phyloP scores from a whole-genome alignment of 148 eudicot species.

The Rhododendron molle region DNA sequence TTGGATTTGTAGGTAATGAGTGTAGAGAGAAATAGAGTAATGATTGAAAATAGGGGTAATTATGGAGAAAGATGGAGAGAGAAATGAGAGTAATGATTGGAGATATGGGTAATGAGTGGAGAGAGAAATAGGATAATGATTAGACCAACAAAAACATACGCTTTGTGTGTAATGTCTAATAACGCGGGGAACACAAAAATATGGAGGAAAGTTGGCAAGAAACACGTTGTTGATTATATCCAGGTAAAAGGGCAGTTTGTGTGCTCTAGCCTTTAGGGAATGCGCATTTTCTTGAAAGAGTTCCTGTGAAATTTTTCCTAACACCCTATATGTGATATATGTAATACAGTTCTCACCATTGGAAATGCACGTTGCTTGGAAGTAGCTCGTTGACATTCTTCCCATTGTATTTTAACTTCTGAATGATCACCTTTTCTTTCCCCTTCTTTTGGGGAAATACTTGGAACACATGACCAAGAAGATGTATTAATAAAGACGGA shows the following conservation, averaged over 20 bases:
- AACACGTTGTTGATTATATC: neutral
- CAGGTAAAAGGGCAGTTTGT: neutral
- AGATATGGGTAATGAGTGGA: too few species aligned
- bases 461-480: neutral
- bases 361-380: neutral
- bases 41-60: too few species aligned
- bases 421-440: neutral
- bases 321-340: neutral
- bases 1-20: too few species aligned
- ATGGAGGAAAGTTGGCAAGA: neutral
- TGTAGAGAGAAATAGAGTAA: too few species aligned
- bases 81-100: too few species aligned
- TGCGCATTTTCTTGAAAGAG: neutral
- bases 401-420: neutral
- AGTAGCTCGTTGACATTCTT: neutral
- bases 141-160: neutral
- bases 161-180: neutral
- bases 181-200: neutral
- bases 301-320: neutral
- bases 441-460: neutral
- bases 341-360: neutral
- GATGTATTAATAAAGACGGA: neutral
- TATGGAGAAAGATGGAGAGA: too few species aligned
- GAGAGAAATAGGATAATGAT: too few species aligned
- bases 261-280: neutral